phyloP scores from a whole-genome alignment of 1,284 basidiomycete species.

The Cutaneotrichosporon curvatum region DNA sequence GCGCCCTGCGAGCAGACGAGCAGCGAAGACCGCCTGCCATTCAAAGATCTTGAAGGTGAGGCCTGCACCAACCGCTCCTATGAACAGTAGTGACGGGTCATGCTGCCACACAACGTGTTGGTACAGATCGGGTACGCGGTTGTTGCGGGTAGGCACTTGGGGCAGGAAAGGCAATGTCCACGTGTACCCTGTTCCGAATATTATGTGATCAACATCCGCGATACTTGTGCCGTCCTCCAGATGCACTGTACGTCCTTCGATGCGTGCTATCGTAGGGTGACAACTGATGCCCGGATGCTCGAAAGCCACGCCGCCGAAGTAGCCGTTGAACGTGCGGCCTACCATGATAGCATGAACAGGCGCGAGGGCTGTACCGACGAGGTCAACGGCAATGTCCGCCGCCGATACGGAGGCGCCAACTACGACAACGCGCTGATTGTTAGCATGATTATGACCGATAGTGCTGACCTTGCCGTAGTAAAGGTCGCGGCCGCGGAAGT shows the following conservation, averaged over 20 bases:
- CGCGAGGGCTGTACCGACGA: background rate
- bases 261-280: conserved; percentile 4
- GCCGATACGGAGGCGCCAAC: conserved; percentile 7
- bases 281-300: conserved; percentile 5
- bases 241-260: conserved; percentile 6
- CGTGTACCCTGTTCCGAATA: conserved; percentile 13
- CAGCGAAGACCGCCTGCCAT: conserved; percentile 30
- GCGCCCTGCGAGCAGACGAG: conserved; percentile 24
- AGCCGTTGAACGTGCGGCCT: conserved; percentile 6
- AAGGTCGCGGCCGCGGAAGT: conserved; percentile 5
- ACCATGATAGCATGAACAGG: conserved; percentile 5
- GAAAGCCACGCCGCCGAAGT: conserved; percentile 10
- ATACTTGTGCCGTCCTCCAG: conserved; percentile 4
- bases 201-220: conserved; percentile 9
- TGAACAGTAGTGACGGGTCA: conserved; percentile 51
- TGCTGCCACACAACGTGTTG: conserved; percentile 51
- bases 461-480: conserved; percentile 2
- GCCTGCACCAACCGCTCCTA: conserved; percentile 30
- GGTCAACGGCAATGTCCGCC: conserved; percentile 14
- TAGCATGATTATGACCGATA: background rate
- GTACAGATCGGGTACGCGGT: conserved; percentile 49
- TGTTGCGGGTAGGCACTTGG: conserved; percentile 46
- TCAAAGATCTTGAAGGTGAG: conserved; percentile 36
- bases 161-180: conserved; percentile 12
- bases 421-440: conserved; percentile 6